phyloP scores from a whole-genome alignment of 148 eudicot genomes.

The Limonium bicolor region DNA sequence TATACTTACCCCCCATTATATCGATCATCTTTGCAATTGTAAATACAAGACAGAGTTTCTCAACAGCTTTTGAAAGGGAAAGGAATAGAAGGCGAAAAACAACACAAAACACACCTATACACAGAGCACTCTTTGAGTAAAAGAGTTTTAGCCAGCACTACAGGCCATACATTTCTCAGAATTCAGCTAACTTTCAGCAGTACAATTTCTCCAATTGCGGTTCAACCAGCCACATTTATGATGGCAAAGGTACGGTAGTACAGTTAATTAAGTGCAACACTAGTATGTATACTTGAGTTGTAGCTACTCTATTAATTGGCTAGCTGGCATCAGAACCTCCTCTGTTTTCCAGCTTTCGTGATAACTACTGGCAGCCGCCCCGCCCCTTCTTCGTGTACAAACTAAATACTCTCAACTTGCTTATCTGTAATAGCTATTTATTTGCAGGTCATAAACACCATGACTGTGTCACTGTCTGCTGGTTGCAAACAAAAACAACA shows the following conservation, averaged over 20 bases:
- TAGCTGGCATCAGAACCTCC: background rate
- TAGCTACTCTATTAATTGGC: background rate
- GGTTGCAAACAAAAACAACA: constrained; percentile 51
- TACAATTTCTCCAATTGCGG: background rate
- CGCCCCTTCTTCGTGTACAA: too few relatives aligned
- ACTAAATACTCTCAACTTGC: too few relatives aligned
- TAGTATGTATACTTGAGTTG: background rate
- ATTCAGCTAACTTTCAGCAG: background rate
- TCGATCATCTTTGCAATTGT: constrained; percentile 1
- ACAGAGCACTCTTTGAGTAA: too few relatives aligned
- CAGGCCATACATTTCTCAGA: background rate
- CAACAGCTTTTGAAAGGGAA: background rate
- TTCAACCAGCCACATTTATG: background rate
- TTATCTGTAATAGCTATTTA: too few relatives aligned
- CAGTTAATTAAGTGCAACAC: too few relatives aligned
- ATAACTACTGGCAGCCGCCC: background rate
- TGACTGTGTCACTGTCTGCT: constrained; percentile 41
- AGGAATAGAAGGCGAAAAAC: background rate
- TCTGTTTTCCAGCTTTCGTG: background rate
- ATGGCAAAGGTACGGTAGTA: too few relatives aligned
- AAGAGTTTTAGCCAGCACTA: background rate
- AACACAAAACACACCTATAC: too few relatives aligned
- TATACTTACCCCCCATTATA: background rate
- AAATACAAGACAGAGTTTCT: constrained; percentile 2
- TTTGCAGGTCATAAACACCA: constrained; percentile 19